These are phyloP conservation scores for Talaromyces rugulosus DNA, from an alignment of 2,329 filamentous ascomycete genomes.

Conservation along the genomic window DNA sequence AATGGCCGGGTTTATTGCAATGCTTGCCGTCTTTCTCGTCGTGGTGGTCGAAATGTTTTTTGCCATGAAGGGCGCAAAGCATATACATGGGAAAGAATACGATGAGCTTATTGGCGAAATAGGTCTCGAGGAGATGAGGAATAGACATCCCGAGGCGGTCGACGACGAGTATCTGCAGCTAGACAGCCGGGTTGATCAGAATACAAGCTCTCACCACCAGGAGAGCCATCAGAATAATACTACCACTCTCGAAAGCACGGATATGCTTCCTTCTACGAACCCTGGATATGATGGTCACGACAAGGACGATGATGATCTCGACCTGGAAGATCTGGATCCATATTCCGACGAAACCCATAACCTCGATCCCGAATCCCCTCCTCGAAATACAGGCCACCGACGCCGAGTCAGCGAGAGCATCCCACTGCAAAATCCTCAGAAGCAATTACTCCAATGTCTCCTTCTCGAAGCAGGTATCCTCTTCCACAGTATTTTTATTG, in stretches of 20 bases:
- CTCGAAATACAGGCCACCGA: conserved; percentile 5
- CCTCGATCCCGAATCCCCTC: not conserved
- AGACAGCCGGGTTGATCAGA: not conserved
- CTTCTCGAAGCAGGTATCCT: conserved; percentile 79
- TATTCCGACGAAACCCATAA: conserved; percentile 20
- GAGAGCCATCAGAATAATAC: not conserved
- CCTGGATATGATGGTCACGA: conserved; percentile 15
- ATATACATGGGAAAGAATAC: conserved; percentile 54
- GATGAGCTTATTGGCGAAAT: conserved; percentile 39
- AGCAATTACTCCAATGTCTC: conserved; percentile 70
- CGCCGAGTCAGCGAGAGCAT: conserved; percentile 23
- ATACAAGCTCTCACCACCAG: not conserved
- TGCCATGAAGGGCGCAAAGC: conserved; percentile 62
- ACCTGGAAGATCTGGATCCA: conserved; percentile 52
- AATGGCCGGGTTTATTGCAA: conserved; percentile 75
- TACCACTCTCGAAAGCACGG: not conserved
- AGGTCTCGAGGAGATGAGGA: conserved; percentile 9
- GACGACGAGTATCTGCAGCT: conserved; percentile 18
- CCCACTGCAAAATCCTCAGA: conserved; percentile 55
- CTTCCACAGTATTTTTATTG: conserved; percentile 82
- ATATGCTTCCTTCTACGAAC: not conserved
- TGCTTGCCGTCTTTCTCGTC: conserved; percentile 76
- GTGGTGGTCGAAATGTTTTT: conserved; percentile 87
- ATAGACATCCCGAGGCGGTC: conserved; percentile 15
- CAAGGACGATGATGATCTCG: conserved; percentile 57